phyloP scores from a whole-genome alignment of 495 filamentous ascomycete genomes.

The Daldinia decipiens region DNA sequence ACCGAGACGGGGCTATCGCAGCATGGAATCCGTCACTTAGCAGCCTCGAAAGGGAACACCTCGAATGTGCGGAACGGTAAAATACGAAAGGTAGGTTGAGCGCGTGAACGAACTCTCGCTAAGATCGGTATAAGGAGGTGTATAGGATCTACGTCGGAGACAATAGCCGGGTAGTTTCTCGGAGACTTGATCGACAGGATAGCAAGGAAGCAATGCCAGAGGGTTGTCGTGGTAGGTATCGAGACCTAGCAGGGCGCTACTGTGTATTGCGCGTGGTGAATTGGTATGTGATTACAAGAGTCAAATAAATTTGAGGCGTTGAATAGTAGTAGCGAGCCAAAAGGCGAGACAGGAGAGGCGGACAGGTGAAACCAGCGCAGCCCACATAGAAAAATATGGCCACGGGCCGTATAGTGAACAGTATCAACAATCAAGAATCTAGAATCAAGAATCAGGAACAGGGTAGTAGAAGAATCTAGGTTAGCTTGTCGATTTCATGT shows the following conservation, averaged over 20 bases:
- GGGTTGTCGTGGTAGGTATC: conserved; percentile 16
- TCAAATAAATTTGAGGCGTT: conserved; percentile 10
- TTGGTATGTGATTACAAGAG: conserved; percentile 17
- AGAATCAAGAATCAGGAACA: conserved; percentile 7
- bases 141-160: not conserved
- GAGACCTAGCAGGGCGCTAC: conserved; percentile 19
- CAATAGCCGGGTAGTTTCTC: not conserved
- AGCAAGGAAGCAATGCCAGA: conserved; percentile 10
- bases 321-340: conserved; percentile 28
- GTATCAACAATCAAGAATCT: conserved; percentile 4
- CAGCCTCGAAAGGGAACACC: conserved; percentile 12
- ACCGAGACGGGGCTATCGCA: conserved; percentile 28
- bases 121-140: not conserved
- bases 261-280: conserved; percentile 14
- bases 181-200: conserved; percentile 3
- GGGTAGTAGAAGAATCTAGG: conserved; percentile 6
- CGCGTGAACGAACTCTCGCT: not conserved
- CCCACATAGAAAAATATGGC: conserved; percentile 14
- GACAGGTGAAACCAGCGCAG: conserved; percentile 35
- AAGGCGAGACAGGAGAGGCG: conserved; percentile 29
- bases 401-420: conserved; percentile 21
- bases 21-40: conserved; percentile 23
- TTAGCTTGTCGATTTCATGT: conserved; percentile 10
- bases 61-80: not conserved
- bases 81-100: not conserved